Conservation (phyloP, 371 early-diverging fungal species). For the Mortierella polycephala region DNA sequence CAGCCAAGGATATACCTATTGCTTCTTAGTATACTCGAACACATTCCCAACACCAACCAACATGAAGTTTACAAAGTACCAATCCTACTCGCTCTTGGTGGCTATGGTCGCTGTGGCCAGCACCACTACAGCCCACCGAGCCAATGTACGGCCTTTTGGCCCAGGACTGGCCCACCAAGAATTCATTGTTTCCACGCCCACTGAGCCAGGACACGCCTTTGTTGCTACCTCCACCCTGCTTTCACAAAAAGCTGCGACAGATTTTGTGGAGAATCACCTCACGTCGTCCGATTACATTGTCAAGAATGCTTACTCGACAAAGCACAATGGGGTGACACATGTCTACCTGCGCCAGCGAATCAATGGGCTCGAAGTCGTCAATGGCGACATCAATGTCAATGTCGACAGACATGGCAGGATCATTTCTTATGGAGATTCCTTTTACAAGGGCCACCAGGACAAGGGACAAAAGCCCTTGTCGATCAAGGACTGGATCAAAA, state of each 20-base stretch:
- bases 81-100: slow-evolving; percentile 45
- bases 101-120: slow-evolving; percentile 43
- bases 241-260: too few species aligned
- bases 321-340: slow-evolving; percentile 83
- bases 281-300: slow-evolving; percentile 61
- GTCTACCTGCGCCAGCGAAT: slow-evolving; percentile 81
- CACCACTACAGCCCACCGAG: slow-evolving; percentile 37
- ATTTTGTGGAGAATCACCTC: slow-evolving; percentile 60
- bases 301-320: slow-evolving; percentile 72
- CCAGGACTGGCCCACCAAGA: slow-evolving; percentile 51
- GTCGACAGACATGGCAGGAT: slow-evolving; percentile 76
- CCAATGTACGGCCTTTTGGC: slow-evolving; percentile 54
- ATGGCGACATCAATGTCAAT: slow-evolving; percentile 87
- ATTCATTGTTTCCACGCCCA: slow-evolving; percentile 20
- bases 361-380: slow-evolving; percentile 80
- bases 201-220: too few species aligned
- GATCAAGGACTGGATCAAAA: slow-evolving; percentile 34
- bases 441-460: slow-evolving; percentile 58
- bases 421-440: slow-evolving; percentile 79
- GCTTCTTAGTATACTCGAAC: too few species aligned
- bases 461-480: slow-evolving; percentile 11
- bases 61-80: slow-evolving; percentile 50
- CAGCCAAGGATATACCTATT: too few species aligned
- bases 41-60: too few species aligned
- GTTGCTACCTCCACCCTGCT: too few species aligned